A percentile compares a stretch with the other conserved stretches of the same genome.
Conservation (phyloP, 225 moss, liverwort and hornwort species). For the Straminergon stramineum region DNA sequence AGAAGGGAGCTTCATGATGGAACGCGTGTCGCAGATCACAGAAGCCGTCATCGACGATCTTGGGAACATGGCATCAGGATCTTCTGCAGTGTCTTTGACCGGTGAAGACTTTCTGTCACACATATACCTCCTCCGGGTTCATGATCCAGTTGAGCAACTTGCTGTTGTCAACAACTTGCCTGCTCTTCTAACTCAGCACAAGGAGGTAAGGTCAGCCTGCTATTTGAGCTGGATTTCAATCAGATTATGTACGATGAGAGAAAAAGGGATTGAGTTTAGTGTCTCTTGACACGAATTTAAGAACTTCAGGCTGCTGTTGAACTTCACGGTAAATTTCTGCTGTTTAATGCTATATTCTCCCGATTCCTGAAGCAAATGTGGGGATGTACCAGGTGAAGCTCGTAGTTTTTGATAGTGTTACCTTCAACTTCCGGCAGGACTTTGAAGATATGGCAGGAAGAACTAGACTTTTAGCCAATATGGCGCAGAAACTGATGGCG, state of each 20-base stretch:
- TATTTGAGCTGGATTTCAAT: neutral
- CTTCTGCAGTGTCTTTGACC: slow-evolving; percentile 10
- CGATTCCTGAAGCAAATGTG: neutral
- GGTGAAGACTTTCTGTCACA: slow-evolving; percentile 58
- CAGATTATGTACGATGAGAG: neutral
- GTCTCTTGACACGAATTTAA: neutral
- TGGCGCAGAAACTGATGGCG: slow-evolving; percentile 69
- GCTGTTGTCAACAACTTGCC: slow-evolving; percentile 79
- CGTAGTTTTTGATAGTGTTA: slow-evolving; percentile 86
- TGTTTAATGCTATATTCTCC: neutral
- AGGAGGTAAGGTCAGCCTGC: slow-evolving; percentile 36
- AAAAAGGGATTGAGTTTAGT: neutral
- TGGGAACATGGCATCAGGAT: slow-evolving; percentile 19
- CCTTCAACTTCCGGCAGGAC: slow-evolving; percentile 93
- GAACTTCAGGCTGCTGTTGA: neutral
- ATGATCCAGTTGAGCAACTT: slow-evolving; percentile 80
- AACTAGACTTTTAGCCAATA: slow-evolving; percentile 65
- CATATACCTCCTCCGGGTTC: slow-evolving; percentile 79
- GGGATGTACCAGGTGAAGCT: slow-evolving; percentile 67
- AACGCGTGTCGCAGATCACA: slow-evolving; percentile 81
- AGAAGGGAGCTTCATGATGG: slow-evolving; percentile 98
- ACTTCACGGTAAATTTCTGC: neutral
- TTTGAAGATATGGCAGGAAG: slow-evolving; percentile 84
- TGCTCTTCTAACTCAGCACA: slow-evolving; percentile 43
- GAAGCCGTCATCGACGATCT: slow-evolving; percentile 56